Base-by-base conservation (phyloP, 2,329 filamentous ascomycete species). In the Aspergillus japonicus region DNA sequence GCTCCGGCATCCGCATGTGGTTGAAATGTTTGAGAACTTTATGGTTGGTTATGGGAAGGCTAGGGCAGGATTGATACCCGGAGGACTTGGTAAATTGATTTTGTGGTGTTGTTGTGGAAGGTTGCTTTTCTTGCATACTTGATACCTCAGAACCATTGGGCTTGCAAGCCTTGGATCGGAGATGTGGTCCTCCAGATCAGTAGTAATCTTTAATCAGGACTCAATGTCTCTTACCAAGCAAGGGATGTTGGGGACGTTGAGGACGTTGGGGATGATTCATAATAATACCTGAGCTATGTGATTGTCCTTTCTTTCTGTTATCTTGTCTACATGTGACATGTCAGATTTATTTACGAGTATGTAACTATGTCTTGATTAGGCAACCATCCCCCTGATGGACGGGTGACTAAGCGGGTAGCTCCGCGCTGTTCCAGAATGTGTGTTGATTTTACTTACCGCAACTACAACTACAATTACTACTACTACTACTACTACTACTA, bases 351-450 rank as follows among this genome's bases (percentile, higher is more conserved):
- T 23, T 23, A 23, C 23, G 23, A 23, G 3, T 23, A 23, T 23
- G 23, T 23, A 23, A 23, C 23, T 23, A 23, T 29, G 26, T 29
- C 26, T 29, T 29, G 33, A 35, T 49, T 12, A 42, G 50, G 47
- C 50, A 42, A 19, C 33, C 19, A 5, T 29, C 12, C 57, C 52
- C 54, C 62, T 2, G 23, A 23, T 23, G 23, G 23, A 23, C 23
- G 26, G 65, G 59, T 66, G 65, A 67, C 58, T 68, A 60, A 68
- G 63, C 65, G 49, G 42, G 5, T 19, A 31, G 14, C 14, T 44
- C 16, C 39, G 39, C 39, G 39, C 14, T 4, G 39, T 19, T 44
- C 39, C 5, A 44, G 11, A 35, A 29, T 29, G 26, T 29, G 26
- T 29, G 26, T 29, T 29, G 26, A 29, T 29, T 29, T 29, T 2